Base-by-base conservation (phyloP, 192 early-diverging fungal species). In the Hyaloraphidium curvatum region DNA sequence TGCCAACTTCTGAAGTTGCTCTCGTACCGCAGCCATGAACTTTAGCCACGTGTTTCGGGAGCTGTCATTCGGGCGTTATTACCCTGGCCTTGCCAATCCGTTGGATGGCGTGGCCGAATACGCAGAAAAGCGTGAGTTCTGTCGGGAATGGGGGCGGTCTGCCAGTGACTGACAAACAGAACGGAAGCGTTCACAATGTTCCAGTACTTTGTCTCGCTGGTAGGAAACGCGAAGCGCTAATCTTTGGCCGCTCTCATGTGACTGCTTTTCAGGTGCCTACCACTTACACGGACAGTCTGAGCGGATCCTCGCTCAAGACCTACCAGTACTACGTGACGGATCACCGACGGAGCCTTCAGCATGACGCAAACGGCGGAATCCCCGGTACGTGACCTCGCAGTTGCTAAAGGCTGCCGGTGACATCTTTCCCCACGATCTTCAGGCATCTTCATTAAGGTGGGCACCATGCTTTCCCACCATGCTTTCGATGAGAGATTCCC, bases 1-100 rank as follows among this genome's bases (percentile, higher is more conserved):
- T 41, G 31, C 5, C 28, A 21, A 19, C 30, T 58, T 55, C 0
- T 55, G 4, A 5, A 3, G 4, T 54, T 3, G 41, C 2, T 40
- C 4, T 55, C 17, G 4, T 55, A 55, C 2, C 19, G 41, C 62
- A 78, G 82, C 73, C 48, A 76, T 96, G 65, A 96, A 96, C 64
- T 91, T 96, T 61, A 92, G 90, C 0, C 92, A 96, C 66, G 77
- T 81, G 39, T 86, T 96, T 31, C 83, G 91, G 55, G 79, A 86
- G 61, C 68, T 96, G 25, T 91, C 89, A 0, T 96, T 92, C 69
- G 92, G 92, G 29, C 65, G 63, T 5, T 59, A 81, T 30, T 94
- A 92, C 59, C 89, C 89, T 1, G 79, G 69, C 31, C 58, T 96
- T 21, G 66, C 77, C 30, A 94, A 94, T 62, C 92, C 92, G 51